phyloP scores from a whole-genome alignment of 2,329 filamentous ascomycete genomes.

The Aspergillus sp. region DNA sequence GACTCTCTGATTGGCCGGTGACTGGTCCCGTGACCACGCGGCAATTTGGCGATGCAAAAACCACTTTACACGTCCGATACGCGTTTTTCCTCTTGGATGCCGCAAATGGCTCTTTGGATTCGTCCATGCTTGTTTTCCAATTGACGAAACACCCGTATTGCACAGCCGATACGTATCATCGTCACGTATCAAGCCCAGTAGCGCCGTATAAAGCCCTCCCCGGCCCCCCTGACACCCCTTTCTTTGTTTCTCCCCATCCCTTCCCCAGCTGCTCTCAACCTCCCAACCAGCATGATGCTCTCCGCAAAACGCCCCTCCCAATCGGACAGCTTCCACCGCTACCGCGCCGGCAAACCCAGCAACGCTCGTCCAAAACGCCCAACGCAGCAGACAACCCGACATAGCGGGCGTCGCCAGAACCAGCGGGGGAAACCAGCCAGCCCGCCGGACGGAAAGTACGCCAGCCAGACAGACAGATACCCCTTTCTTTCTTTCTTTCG shows the following conservation, averaged over 20 bases:
- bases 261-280: neutral
- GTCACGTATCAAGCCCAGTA: too few species aligned
- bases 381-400: conserved; percentile 14
- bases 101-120: conserved; percentile 18
- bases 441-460: conserved; percentile 26
- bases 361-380: conserved; percentile 25
- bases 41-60: conserved; percentile 26
- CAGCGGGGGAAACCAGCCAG: conserved; percentile 20
- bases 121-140: conserved; percentile 1
- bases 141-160: neutral
- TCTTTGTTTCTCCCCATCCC: neutral
- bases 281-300: conserved; percentile 8
- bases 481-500: too few species aligned
- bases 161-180: conserved; percentile 1
- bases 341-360: conserved; percentile 33
- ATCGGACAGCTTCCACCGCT: conserved; percentile 29
- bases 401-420: conserved; percentile 19
- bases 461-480: neutral
- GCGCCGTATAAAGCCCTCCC: too few species aligned
- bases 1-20: conserved; percentile 13
- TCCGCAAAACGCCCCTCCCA: conserved; percentile 16
- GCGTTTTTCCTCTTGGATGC: conserved; percentile 6
- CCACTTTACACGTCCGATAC: conserved; percentile 25
- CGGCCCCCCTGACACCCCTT: neutral
- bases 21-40: conserved; percentile 27